Evolutionary conservation across 345 rosid genomes (phyloP).

Genomic region (Microthlaspi erraticum): DNA sequence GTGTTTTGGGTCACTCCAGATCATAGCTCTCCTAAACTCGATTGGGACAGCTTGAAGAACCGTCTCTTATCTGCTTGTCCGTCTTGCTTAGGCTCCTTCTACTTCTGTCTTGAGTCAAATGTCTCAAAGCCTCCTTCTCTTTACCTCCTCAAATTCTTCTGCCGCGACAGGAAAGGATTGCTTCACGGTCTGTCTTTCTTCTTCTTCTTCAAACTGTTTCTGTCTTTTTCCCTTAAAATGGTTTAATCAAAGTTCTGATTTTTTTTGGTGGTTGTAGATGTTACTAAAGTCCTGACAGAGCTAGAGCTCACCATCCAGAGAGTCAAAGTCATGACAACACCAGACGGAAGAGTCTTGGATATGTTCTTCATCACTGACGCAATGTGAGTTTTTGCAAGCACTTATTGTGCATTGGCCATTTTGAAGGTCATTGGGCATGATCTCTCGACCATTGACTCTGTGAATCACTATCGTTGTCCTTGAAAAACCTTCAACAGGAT

Average conservation of each 20-base stretch:
- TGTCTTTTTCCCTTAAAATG: not conserved
- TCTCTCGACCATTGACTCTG: constrained; percentile 59
- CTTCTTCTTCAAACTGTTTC: not conserved
- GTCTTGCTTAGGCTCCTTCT: constrained; percentile 50
- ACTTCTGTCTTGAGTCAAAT: constrained; percentile 46
- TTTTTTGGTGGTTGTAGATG: constrained; percentile 50
- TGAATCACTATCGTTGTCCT: constrained; percentile 55
- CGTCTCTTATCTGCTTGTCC: constrained; percentile 67
- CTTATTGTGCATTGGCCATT: constrained; percentile 84
- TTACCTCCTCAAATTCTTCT: constrained; percentile 65
- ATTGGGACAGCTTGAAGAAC: constrained; percentile 69
- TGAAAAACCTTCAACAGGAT: constrained; percentile 84
- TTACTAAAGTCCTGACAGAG: constrained; percentile 60
- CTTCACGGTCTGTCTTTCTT: constrained; percentile 57
- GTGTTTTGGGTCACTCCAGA: constrained; percentile 69
- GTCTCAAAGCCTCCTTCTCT: constrained; percentile 51
- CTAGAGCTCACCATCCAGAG: constrained; percentile 73
- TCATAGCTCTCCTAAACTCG: constrained; percentile 41
- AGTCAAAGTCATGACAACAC: constrained; percentile 77
- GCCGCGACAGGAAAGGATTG: constrained; percentile 65
- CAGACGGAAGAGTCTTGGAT: constrained; percentile 72
- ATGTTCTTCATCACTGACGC: constrained; percentile 73
- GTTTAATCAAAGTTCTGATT: not conserved
- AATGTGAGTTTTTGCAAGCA: constrained; percentile 71
- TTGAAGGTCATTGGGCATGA: constrained; percentile 65